Evolutionary conservation across 257 asterid species (phyloP).

Genomic region (Capsicum chinense): DNA sequence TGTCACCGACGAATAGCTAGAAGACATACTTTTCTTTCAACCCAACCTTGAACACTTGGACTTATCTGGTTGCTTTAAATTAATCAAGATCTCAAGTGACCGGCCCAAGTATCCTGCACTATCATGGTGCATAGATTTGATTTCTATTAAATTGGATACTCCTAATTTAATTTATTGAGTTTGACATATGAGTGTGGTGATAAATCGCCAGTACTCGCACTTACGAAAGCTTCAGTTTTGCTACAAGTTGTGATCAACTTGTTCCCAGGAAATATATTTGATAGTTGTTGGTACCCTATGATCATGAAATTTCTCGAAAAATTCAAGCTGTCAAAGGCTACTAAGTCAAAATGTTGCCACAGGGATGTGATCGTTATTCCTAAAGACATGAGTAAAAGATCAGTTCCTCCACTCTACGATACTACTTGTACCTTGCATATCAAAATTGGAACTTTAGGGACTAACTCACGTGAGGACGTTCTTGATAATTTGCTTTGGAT

Average conservation of each 20-base stretch:
- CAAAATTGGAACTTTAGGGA: too few relatives aligned
- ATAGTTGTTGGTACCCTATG: too few relatives aligned
- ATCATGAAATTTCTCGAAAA: too few relatives aligned
- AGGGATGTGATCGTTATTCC: too few relatives aligned
- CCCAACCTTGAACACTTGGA: background rate
- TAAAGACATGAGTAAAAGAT: too few relatives aligned
- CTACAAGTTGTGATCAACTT: background rate
- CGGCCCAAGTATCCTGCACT: background rate
- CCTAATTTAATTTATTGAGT: background rate
- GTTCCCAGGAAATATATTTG: too few relatives aligned
- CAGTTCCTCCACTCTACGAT: too few relatives aligned
- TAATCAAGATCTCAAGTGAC: background rate
- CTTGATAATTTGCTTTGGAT: too few relatives aligned
- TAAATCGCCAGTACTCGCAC: background rate
- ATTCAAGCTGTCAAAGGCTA: too few relatives aligned
- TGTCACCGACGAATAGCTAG: background rate
- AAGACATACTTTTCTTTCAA: background rate
- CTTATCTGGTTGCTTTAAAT: background rate
- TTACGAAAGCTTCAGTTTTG: background rate
- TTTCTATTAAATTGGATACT: background rate
- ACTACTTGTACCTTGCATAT: too few relatives aligned
- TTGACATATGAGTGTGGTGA: background rate
- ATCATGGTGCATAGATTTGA: background rate
- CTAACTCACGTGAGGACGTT: too few relatives aligned
- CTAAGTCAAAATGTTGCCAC: too few relatives aligned